These are phyloP conservation scores for Cystobasidiopsis lactophilus DNA, from an alignment of 768 basidiomycete species.

Conservation along the genomic window DNA sequence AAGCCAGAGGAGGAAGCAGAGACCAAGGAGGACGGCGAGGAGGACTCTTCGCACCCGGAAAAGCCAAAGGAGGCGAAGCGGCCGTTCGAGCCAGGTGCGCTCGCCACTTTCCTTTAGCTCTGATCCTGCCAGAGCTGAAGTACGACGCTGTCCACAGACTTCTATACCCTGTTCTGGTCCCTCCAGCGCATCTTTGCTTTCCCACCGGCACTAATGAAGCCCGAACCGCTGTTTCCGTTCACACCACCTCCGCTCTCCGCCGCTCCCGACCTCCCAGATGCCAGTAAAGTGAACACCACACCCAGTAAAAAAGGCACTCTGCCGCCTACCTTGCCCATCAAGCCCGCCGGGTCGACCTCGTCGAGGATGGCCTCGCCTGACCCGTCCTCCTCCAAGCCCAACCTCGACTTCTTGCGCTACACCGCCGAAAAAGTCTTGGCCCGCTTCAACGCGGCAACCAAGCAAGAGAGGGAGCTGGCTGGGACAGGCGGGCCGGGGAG, in stretches of 20 bases:
- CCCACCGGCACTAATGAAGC: slow-evolving; percentile 32
- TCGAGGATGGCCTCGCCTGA: neutral
- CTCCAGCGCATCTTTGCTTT: slow-evolving; percentile 65
- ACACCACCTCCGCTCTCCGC: neutral
- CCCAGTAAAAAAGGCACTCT: slow-evolving; percentile 1
- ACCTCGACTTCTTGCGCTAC: slow-evolving; percentile 42
- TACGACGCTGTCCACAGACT: slow-evolving; percentile 29
- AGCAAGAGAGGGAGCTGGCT: slow-evolving; percentile 57
- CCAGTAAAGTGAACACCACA: too few species aligned
- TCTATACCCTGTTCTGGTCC: slow-evolving; percentile 77
- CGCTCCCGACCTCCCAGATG: neutral
- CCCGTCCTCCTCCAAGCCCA: too few species aligned
- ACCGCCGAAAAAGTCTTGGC: slow-evolving; percentile 51
- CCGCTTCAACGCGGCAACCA: slow-evolving; percentile 63
- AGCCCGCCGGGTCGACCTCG: neutral
- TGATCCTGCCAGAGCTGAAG: too few species aligned
- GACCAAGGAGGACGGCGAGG: neutral
- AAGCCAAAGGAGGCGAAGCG: slow-evolving; percentile 21
- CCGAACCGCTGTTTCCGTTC: neutral
- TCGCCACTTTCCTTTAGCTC: too few species aligned
- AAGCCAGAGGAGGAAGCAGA: neutral
- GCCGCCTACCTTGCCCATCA: neutral
- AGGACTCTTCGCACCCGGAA: slow-evolving; percentile 16
- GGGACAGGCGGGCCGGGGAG: slow-evolving; percentile 1
- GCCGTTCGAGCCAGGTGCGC: neutral